phyloP scores from a whole-genome alignment of 192 early-diverging fungal species.

The Chytriomyces sp. region DNA sequence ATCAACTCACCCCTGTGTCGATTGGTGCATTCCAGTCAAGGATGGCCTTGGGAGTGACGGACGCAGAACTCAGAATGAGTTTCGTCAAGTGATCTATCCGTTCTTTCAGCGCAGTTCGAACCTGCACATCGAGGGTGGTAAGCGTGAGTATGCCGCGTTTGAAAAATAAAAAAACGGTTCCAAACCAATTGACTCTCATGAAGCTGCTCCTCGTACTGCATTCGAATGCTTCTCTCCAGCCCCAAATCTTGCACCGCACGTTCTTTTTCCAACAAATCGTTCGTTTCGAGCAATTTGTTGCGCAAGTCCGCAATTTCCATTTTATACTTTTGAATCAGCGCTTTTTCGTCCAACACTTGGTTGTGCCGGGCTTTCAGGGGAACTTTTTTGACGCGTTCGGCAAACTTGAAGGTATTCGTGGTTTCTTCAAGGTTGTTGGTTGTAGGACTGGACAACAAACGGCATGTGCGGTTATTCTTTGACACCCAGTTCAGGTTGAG shows the following conservation, averaged over 20 bases:
- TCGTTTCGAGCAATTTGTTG: conserved; percentile 65
- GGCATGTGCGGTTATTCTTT: not conserved
- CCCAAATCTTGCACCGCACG: conserved; percentile 37
- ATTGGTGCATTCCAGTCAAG: conserved; percentile 55
- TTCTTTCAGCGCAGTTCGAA: conserved; percentile 78
- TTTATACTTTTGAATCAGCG: conserved; percentile 81
- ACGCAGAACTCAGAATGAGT: conserved; percentile 77
- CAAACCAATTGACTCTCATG: conserved; percentile 47
- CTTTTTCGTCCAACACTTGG: conserved; percentile 79
- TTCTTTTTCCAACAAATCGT: conserved; percentile 57
- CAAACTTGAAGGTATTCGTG: conserved; percentile 93
- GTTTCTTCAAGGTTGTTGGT: conserved; percentile 82
- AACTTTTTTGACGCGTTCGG: conserved; percentile 88
- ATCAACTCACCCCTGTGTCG: conserved; percentile 36
- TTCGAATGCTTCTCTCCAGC: conserved; percentile 10
- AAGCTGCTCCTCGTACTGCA: conserved; percentile 55
- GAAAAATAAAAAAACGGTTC: conserved; percentile 44
- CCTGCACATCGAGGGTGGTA: conserved; percentile 45
- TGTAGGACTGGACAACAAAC: conserved; percentile 63
- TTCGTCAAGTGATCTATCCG: conserved; percentile 86
- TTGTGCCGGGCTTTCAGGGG: conserved; percentile 82
- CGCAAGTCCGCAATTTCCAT: conserved; percentile 79
- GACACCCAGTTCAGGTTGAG: no score
- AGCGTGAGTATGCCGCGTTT: conserved; percentile 53
- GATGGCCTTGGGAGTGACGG: conserved; percentile 57